Evolutionary conservation across 129 eudicot genomes (phyloP), one percentile per base, ranked within the genome.

Genomic region (Escallonia rubra): DNA sequence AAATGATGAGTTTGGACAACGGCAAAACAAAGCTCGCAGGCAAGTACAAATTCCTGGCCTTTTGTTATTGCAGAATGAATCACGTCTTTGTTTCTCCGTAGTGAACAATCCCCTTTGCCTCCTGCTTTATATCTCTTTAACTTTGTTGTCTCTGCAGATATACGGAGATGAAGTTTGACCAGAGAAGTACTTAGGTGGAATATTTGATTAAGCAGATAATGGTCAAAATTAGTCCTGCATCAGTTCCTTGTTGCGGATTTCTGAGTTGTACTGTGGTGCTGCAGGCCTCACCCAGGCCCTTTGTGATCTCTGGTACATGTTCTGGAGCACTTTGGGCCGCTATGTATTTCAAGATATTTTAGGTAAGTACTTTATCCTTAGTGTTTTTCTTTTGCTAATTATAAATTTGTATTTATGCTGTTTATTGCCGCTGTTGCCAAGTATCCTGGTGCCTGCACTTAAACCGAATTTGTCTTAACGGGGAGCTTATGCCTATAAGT

Each of bases 141-240:
- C 10, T 11, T n/a, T 3, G 15, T 8, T 61, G 47, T 69, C 60
- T 66, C 13, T 82, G 78, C 83, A 82, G 87, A 75, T 83, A 83
- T 59, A 79, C 98, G 10, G 98, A 93, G 75, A 93, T 93, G 98
- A 89, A 85, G 78, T 93, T 93, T 80, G 89, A 80, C 72, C 87
- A 84, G 86, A 89, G 95, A 93, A 76, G 78, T 78, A 67, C 54
- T 63, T 84, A 43, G 75, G 53, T 66, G 71, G 86, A 43, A 61
- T 57, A 42, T 52, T 69, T 12, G 71, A 73, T 70, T 72, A 62
- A 82, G 84, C 81, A 63, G 64, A 75, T 72, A 66, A 73, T 73
- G 75, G 67, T 77, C 52, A 68, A 76, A 57, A 69, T 75, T 67
- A 64, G 68, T 75, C 65, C 72, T 67, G 65, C 60, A 64, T 61